Evolutionary conservation across 306 rosid genomes (phyloP), one percentile per base, ranked within the genome.

Genomic region (Vicia sativa): DNA sequence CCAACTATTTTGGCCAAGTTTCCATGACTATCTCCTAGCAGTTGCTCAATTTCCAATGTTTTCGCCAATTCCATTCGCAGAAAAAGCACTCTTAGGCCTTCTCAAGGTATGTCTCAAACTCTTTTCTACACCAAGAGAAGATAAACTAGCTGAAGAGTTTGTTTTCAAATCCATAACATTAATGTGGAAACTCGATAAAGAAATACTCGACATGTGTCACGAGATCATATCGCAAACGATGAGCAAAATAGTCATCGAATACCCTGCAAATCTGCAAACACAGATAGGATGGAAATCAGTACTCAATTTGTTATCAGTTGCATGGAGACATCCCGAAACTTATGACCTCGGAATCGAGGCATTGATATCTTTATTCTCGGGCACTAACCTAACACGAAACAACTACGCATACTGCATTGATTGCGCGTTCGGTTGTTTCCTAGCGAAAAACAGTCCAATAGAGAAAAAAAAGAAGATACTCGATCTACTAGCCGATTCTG

Each of bases 121-220:
- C 38, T 84, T 93, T 25, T 80, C 87, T 9, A 55, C 85, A 13
- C 74, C 35, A 29, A 80, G 69, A 49, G 83, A 72, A 3, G 96
- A 87, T 16, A 93, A 84, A 72, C 9, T 41, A 76, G 75, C 91
- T 0, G 97, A 90, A 70, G 98, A 92, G 75, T 77, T 85, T 61
- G 83, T 92, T 42, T 92, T 90, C 88, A 92, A 87, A 85, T 90
- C 96, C 2, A 86, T 90, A 75, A 90, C 87, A 25, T 67, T 87
- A 68, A 93, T 83, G 96, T 88, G 97, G 97, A 90, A 82, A 88
- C 95, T 93, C 23, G 97, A 93, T 43, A 90, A 85, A 77, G 96
- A 93, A 65, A 78, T 88, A 53, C 85, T 88, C 0, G 97, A 93
- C 68, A 88, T 84, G 9, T 90, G 95, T 44, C 74, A 79, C 11